Conservation (phyloP, 192 early-diverging fungal genomes). For the Rhizophagus prolifer region DNA sequence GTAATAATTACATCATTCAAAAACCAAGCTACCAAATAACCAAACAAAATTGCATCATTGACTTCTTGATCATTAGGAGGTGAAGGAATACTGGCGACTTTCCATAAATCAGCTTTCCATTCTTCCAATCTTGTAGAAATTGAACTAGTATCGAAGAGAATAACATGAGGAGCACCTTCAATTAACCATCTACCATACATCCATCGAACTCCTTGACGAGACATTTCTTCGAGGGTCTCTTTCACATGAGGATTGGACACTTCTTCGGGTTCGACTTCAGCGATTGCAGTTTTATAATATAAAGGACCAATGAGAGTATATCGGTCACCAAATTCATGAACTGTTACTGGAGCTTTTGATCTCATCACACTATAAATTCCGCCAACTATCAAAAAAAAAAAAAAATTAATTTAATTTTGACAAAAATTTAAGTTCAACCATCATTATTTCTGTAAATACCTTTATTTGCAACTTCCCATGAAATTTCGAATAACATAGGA, state of each 20-base stretch:
- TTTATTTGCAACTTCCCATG: conserved; percentile 99
- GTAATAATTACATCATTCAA: conserved; percentile 73
- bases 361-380: conserved; percentile 98
- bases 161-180: conserved; percentile 86
- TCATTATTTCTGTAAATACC: conserved; percentile 42
- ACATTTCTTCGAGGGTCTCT: conserved; percentile 69
- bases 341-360: conserved; percentile 94
- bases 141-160: conserved; percentile 84
- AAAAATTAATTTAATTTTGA: neutral
- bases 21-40: conserved; percentile 95
- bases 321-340: conserved; percentile 89
- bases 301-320: conserved; percentile 93
- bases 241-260: conserved; percentile 65
- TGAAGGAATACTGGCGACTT: conserved; percentile 83
- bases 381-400: conserved; percentile 63
- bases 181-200: conserved; percentile 95
- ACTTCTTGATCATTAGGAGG: conserved; percentile 91
- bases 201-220: conserved; percentile 71
- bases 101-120: conserved; percentile 97
- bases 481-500: conserved; percentile 85
- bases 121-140: conserved; percentile 79
- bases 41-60: conserved; percentile 93
- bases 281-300: conserved; percentile 79
- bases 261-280: conserved; percentile 87
- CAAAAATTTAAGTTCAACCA: too few relatives aligned